Evolutionary conservation across 192 early-diverging fungal genomes (phyloP), one percentile per base, ranked within the genome.

Genomic region (Phlyctochytrium bullatum): DNA sequence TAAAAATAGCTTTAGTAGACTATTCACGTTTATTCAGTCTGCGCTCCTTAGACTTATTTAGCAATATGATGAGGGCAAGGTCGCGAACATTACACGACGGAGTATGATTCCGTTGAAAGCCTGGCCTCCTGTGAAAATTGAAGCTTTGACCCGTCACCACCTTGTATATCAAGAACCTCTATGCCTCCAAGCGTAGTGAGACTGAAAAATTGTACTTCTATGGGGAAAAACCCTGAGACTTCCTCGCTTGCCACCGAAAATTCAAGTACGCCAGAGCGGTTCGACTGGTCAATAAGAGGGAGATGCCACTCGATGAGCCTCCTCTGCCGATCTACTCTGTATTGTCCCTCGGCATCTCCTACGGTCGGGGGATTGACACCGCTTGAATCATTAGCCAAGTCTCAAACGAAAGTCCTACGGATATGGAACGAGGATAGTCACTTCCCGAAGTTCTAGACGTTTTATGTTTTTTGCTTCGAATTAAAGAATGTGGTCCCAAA

Each of bases 351-450:
- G 20, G 90, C 89, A 36, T 93, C 84, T 60, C 86, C 86, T 35
- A 96, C 84, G 2, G 80, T 88, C 2, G 92, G 94, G 50, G 82
- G 84, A 2, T 81, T 75, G 47, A 79, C 86, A 23, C 83, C 81
- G 62, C 90, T 90, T 64, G 56, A 60, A 62, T n/a, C n/a, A n/a
- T n/a, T n/a, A n/a, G n/a, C n/a, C n/a, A n/a, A n/a, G n/a, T n/a
- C 73, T 74, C 30, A 53, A 24, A 1, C 20, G 28, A 17, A n/a
- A 80, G 40, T 20, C 86, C 81, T 83, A 87, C 79, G 93, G 90
- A 61, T 94, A 83, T 6, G 97, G 94, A 73, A 99, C 92, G 14
- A 90, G 83, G 62, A 98, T 92, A 6, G 88, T 76, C 28, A 99
- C 94, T 51, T 92, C 90, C 24, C 88, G 85, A 14, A 99, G 84